These are phyloP conservation scores for Globisporangium canariense DNA, from an alignment of 352 stramenopile genomes.

Conservation along the genomic window DNA sequence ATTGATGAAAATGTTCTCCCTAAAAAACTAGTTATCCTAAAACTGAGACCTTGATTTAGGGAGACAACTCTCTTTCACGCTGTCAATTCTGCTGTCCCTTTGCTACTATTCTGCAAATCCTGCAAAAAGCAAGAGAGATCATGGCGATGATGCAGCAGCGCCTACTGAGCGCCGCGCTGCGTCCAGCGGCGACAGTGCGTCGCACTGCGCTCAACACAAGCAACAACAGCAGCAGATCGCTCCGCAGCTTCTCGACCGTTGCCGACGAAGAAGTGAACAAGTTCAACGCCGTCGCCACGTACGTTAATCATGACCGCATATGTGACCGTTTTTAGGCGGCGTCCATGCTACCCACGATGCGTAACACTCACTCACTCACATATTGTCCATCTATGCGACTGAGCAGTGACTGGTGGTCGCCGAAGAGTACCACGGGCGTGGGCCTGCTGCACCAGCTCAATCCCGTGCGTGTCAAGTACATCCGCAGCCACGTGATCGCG, in stretches of 20 bases:
- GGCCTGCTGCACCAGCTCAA: slow-evolving; percentile 81
- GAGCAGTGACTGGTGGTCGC: slow-evolving; percentile 79
- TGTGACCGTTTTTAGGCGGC: no score
- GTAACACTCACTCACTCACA: not conserved
- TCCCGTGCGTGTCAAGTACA: slow-evolving; percentile 82
- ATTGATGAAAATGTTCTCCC: no score
- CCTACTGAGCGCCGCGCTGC: not conserved
- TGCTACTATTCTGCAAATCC: not conserved
- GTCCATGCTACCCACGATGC: not conserved
- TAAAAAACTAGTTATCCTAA: no score
- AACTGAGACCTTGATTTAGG: no score
- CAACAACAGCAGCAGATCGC: not conserved
- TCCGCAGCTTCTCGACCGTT: slow-evolving; percentile 49
- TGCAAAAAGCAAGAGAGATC: no score
- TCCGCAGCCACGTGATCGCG: slow-evolving; percentile 59
- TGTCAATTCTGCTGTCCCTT: not conserved
- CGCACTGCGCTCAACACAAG: not conserved
- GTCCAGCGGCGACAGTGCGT: not conserved
- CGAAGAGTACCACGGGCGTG: slow-evolving; percentile 68
- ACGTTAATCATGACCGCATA: slow-evolving; percentile 16
- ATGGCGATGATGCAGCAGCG: slow-evolving; percentile 2
- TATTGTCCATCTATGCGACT: not conserved
- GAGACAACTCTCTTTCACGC: no score
- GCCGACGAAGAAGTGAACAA: slow-evolving; percentile 76
- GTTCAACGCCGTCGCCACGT: slow-evolving; percentile 77